A percentile compares a stretch with the other conserved stretches of the same genome.
Evolutionary conservation across 371 early-diverging fungal species (phyloP).

Genomic region (Lichtheimia corymbifera): DNA sequence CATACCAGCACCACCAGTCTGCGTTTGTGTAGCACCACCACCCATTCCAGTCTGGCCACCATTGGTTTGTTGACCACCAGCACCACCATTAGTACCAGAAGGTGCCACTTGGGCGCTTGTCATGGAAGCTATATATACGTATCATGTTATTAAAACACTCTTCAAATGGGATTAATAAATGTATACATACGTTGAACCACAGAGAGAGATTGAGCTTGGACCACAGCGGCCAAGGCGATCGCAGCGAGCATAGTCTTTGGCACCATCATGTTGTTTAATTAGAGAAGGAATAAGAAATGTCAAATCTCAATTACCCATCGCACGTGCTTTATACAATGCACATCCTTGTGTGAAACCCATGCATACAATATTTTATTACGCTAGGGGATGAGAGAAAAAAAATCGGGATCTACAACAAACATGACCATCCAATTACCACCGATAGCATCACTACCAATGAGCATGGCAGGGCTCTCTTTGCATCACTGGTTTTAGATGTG

Average conservation of each 20-base stretch:
- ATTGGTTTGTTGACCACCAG: background rate
- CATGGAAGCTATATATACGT: background rate
- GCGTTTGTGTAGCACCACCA: too few species aligned
- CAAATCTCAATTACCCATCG: background rate
- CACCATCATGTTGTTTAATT: background rate
- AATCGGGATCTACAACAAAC: background rate
- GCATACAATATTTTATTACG: background rate
- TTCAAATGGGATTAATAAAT: background rate
- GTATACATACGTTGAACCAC: background rate
- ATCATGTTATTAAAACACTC: background rate
- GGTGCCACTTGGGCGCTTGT: background rate
- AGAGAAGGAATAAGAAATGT: background rate
- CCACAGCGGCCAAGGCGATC: background rate
- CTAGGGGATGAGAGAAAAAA: background rate
- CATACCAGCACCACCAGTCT: too few species aligned
- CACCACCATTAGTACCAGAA: background rate
- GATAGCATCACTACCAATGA: constrained; percentile 3
- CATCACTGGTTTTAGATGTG: constrained; percentile 1
- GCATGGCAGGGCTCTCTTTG: background rate
- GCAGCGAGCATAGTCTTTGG: background rate
- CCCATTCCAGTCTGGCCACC: too few species aligned
- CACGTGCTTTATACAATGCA: too few species aligned
- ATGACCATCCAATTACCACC: background rate
- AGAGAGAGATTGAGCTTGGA: background rate
- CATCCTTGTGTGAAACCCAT: background rate